Base-by-base conservation (phyloP, 2,329 filamentous ascomycete genomes). In the Cytospora mali region DNA sequence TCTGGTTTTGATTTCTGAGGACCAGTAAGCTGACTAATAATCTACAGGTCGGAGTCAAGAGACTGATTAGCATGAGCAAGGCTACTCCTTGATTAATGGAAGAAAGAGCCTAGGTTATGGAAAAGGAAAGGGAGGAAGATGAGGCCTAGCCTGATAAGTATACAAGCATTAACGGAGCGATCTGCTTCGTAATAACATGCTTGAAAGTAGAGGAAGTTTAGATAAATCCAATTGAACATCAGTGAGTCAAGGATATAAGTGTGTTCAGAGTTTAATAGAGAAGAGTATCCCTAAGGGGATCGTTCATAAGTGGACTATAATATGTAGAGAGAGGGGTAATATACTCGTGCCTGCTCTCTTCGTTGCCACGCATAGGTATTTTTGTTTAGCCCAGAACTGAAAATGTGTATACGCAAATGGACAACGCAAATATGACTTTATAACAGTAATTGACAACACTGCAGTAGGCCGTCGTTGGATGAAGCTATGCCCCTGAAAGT, bases 21-120 rank as follows among this genome's bases (percentile, higher is more conserved):
- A 11, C 9, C 53, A 48, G 62, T 42, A 64, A 64, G 67, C 80
- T 86, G 79, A 86, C 71, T 29, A 14, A 14, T 54, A 48, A n/a
- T 6, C 55, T 64, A 50, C 66, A 91, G 88, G 86, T 90, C 69
- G 90, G 90, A 71, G 85, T 93, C 51, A 93, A 92, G 77, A 84
- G 90, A 68, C 79, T 93, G 71, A 86, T 92, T 70, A 88, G 86
- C 74, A 92, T 93, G 90, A 92, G 89, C 79, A 88, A 88, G 76
- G 88, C 86, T 35, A 92, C 89, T 10, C 85, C 88, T 64, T 88
- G 71, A 76, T 49, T 23, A 21, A 27, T 58, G 21, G 33, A 25
- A 31, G 21, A 14, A 54, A 25, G 39, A 49, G 39, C n/a, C 27
- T 49, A 46, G 39, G 7, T 23, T 13, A 23, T 23, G n/a, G 31